Evolutionary conservation across 306 rosid genomes (phyloP).

Genomic region (apple (Malus domestica)): ASM211411v1 NC_041799.1:42034001-42034500

Average conservation of each 20-base stretch:
- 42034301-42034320: not conserved
- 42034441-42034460: no score
- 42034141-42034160: slow-evolving; percentile 87
- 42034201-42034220: not conserved
- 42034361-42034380: not conserved
- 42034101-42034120: slow-evolving; percentile 25
- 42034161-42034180: slow-evolving; percentile 71
- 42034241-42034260: slow-evolving; percentile 54
- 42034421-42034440: no score
- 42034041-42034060: slow-evolving; percentile 65
- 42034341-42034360: not conserved
- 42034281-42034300: slow-evolving; percentile 27
- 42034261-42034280: slow-evolving; percentile 41
- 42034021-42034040: slow-evolving; percentile 56
- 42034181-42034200: slow-evolving; percentile 15
- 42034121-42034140: slow-evolving; percentile 60
- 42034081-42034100: slow-evolving; percentile 50
- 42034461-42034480: no score
- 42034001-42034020: slow-evolving; percentile 50
- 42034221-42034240: slow-evolving; percentile 11
- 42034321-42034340: not conserved
- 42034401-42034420: no score
- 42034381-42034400: not conserved
- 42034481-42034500: no score
- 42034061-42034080: slow-evolving; percentile 52